Evolutionary conservation across 2,329 filamentous ascomycete genomes (phyloP), one percentile per base, ranked within the genome.

Genomic region (Ceratocystis ficicola): DNA sequence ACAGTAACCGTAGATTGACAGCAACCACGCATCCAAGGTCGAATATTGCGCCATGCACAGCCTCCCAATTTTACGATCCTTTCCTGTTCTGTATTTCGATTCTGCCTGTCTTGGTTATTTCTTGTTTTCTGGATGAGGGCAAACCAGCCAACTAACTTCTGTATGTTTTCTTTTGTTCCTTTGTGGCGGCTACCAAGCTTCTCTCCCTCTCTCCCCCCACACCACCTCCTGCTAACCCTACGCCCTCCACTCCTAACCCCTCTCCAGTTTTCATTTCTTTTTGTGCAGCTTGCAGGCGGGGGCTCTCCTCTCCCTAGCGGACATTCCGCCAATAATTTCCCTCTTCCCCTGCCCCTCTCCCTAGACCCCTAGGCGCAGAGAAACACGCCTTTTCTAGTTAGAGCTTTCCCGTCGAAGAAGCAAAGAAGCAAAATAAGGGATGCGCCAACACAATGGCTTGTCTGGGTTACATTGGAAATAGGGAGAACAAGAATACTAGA

Each of bases 251-350:
- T 41, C 36, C 36, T 41, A 41, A 41, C 36, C 36, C 36, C 15
- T 59, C 55, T 59, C 28, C 55, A 59, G 55, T 59, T 59, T 59
- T 59, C 55, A 59, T 59, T 28, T 59, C 55, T 36, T 59, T 59
- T 15, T n/a, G n/a, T 59, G 55, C 55, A 59, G 25, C 48, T 52
- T 28, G 8, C 7, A 22, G 48, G 10, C 48, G 48, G 20, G 48
- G 20, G 4, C 48, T 25, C 1, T 22, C 15, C 22, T 25, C 10
- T 10, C 48, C 20, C 55, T 20, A n/a, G 15, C 55, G 55, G 30
- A 5, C 55, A 32, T 36, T 17, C 55, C 25, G 55, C 55, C 55
- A 59, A 59, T 59, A 36, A 36, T 59, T 32, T 32, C 32, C 15
- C 52, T 57, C 4, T 6, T 32, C 12, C 17, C n/a, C 17, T 5